Percentiles rank a stretch among this genome's conserved stretches.
Conservation (phyloP, 1,284 basidiomycete genomes). For the Heterobasidion irregulare region DNA sequence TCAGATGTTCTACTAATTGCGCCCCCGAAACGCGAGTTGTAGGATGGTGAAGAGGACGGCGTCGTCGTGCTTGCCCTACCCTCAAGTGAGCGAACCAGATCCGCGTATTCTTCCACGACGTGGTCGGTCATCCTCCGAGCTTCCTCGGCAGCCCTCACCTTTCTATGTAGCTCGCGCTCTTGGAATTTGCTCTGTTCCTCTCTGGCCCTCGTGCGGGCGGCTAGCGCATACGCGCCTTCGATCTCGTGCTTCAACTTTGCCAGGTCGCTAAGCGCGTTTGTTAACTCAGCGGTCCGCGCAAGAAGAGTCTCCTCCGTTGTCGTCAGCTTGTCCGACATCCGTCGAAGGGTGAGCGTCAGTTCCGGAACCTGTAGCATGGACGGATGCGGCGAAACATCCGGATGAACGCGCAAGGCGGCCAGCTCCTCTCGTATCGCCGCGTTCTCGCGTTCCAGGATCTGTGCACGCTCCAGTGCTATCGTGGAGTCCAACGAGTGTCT, state of each 20-base stretch:
- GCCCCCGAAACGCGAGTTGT: constrained; percentile 3
- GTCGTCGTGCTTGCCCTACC: constrained; percentile 25
- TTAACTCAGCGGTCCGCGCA: constrained; percentile 39
- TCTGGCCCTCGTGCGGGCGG: constrained; percentile 36
- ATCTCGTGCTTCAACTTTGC: constrained; percentile 32
- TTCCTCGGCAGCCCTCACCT: constrained; percentile 40
- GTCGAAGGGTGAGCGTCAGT: constrained; percentile 55
- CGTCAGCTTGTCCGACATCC: constrained; percentile 59
- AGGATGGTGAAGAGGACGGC: constrained; percentile 10
- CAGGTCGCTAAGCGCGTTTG: constrained; percentile 32
- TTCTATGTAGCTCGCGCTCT: constrained; percentile 36
- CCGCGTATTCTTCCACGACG: constrained; percentile 61
- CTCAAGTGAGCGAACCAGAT: constrained; percentile 55
- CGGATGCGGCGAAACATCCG: constrained; percentile 34
- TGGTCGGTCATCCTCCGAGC: constrained; percentile 52
- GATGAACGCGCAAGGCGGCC: constrained; percentile 38
- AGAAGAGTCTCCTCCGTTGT: constrained; percentile 46
- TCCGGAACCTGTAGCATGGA: constrained; percentile 47
- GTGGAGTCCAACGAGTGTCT: constrained; percentile 47
- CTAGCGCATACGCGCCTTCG: constrained; percentile 44
- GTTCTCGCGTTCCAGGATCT: constrained; percentile 50
- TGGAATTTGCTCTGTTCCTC: constrained; percentile 42
- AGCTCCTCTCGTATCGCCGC: constrained; percentile 44
- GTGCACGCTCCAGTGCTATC: constrained; percentile 37
- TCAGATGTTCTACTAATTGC: constrained; percentile 3